Base-by-base conservation (phyloP, 495 filamentous ascomycete genomes). In the Letharia columbiana region DNA sequence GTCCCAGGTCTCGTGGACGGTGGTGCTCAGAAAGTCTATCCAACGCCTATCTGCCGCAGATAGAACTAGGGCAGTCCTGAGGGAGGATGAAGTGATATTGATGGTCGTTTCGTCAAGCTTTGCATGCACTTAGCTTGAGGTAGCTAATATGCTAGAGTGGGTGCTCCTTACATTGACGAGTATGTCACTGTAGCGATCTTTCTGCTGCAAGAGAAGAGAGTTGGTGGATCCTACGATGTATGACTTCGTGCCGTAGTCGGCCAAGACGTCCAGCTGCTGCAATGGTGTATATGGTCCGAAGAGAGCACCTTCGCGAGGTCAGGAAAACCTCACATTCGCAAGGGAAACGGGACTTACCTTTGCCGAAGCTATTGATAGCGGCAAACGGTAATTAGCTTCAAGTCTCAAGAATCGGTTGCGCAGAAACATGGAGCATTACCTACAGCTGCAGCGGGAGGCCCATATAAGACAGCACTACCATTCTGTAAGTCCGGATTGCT, bases 221-320 rank as follows among this genome's bases (percentile, higher is more conserved):
- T 98, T 98, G 37, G 94, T 98, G 52, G 92, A 96, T 65, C 94
- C 94, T 65, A 98, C 94, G 49, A 98, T 89, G 73, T 98, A 98
- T 13, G 92, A 96, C 77, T 95, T 98, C 20, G 95, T 98, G 23
- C 90, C 92, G 67, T 91, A 84, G 74, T 98, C 94, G 59, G 94
- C 92, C 33, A 98, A 83, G 65, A 96, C 79, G 77, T 98, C 94
- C 63, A 98, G 85, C 76, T 96, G 92, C 75, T 98, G 94, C 35
- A 98, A 77, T 28, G 94, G 94, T 3, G 95, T 98, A 77, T 98
- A 98, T 0, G 94, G 94, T 3, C 94, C 93, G 73, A 98, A 97
- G 68, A 98, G 83, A 74, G 91, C 92, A 60, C 94, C 94, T 87
- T 92, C 66, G 8, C 62, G 23, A 59, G n/a, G 37, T 52, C 58